Percentiles rank a stretch among this genome's conserved stretches.
Evolutionary conservation across 768 basidiomycete genomes (phyloP).

Genomic region (Suillus brevipes): DNA sequence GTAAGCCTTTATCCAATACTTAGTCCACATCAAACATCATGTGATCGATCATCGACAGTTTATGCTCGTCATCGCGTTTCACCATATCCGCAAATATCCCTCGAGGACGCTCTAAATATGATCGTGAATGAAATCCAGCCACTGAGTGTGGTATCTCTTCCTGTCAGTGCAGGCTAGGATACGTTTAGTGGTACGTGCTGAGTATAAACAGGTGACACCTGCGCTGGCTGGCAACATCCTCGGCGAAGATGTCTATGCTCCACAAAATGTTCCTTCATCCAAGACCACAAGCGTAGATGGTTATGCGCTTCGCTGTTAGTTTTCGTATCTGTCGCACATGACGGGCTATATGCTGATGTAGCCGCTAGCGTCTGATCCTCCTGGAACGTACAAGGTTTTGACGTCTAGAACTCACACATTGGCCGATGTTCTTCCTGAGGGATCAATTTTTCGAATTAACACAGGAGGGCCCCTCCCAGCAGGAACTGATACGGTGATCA

Average conservation of each 20-base stretch:
- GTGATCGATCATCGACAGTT: conserved; percentile 38
- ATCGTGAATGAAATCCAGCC: conserved; percentile 51
- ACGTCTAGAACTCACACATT: conserved; percentile 47
- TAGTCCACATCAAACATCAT: not conserved
- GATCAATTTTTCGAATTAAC: conserved; percentile 66
- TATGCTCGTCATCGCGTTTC: conserved; percentile 73
- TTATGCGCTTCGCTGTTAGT: conserved; percentile 75
- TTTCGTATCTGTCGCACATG: not conserved
- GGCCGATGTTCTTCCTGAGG: conserved; percentile 40
- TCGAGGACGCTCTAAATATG: conserved; percentile 61
- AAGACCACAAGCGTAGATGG: conserved; percentile 86
- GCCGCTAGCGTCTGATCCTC: conserved; percentile 55
- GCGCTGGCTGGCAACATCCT: conserved; percentile 67
- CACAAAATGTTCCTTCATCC: conserved; percentile 60
- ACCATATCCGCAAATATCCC: conserved; percentile 69
- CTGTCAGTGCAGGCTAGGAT: conserved; percentile 38
- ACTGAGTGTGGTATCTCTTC: conserved; percentile 39
- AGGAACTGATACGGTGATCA: conserved; percentile 79
- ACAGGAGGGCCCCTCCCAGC: conserved; percentile 81
- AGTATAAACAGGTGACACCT: conserved; percentile 50
- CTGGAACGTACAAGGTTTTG: conserved; percentile 68
- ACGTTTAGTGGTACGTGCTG: not conserved
- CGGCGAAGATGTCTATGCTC: conserved; percentile 71
- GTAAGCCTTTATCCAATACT: conserved; percentile 39
- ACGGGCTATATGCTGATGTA: not conserved